phyloP scores from a whole-genome alignment of 2,329 filamentous ascomycete genomes.

The Elsinoe australis region DNA sequence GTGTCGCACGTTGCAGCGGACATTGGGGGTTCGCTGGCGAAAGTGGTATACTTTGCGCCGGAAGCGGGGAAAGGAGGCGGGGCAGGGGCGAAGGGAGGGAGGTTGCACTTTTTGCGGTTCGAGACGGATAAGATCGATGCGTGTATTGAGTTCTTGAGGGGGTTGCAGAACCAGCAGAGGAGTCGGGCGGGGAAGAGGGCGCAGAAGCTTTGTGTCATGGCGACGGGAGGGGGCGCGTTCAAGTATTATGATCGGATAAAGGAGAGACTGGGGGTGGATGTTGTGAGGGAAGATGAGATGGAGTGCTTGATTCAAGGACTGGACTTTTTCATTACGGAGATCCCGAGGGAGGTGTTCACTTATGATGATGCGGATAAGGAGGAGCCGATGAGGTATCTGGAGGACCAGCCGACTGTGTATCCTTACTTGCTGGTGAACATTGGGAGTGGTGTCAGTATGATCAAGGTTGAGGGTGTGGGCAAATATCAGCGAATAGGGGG shows the following conservation, averaged over 20 bases:
- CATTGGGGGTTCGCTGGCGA: slow-evolving; percentile 93
- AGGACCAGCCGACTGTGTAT: slow-evolving; percentile 73
- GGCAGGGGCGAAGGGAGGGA: slow-evolving; percentile 57
- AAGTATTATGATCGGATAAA: slow-evolving; percentile 93
- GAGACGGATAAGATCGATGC: slow-evolving; percentile 92
- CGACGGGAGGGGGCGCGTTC: slow-evolving; percentile 90
- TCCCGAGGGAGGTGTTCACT: slow-evolving; percentile 92
- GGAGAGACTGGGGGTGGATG: slow-evolving; percentile 75
- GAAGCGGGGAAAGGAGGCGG: slow-evolving; percentile 54
- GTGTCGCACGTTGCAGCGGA: slow-evolving; percentile 97
- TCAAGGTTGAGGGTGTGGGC: slow-evolving; percentile 87
- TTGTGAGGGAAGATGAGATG: slow-evolving; percentile 94
- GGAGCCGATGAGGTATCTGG: slow-evolving; percentile 74
- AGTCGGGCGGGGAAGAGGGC: slow-evolving; percentile 19
- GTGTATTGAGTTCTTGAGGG: slow-evolving; percentile 84
- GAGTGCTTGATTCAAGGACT: slow-evolving; percentile 89
- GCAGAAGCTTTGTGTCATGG: slow-evolving; percentile 76
- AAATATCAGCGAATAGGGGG: slow-evolving; percentile 87
- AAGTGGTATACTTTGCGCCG: slow-evolving; percentile 94
- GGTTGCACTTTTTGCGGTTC: slow-evolving; percentile 91
- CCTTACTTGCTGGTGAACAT: slow-evolving; percentile 98
- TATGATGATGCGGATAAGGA: slow-evolving; percentile 70
- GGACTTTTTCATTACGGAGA: slow-evolving; percentile 98
- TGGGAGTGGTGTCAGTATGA: slow-evolving; percentile 90
- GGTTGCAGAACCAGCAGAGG: slow-evolving; percentile 71